These are phyloP conservation scores for Niveomyces coronatus DNA, from an alignment of 2,329 filamentous ascomycete species.

Conservation along the genomic window DNA sequence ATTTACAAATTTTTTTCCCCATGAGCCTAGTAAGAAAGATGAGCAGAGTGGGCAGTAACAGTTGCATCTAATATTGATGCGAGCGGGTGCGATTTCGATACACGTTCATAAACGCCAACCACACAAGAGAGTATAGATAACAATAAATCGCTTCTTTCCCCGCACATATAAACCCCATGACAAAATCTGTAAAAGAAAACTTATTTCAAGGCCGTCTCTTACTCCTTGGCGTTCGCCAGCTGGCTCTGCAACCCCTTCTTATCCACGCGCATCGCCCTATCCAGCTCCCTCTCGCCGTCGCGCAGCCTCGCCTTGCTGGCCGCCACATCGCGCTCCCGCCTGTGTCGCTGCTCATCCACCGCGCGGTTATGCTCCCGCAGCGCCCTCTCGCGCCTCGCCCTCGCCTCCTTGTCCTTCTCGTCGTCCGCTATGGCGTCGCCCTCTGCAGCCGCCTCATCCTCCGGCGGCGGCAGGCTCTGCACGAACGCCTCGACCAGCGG, in stretches of 20 bases:
- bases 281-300: conserved; percentile 58
- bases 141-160: no score
- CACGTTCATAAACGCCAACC: no score
- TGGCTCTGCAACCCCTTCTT: conserved; percentile 57
- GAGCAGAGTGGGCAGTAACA: no score
- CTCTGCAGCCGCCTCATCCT: conserved; percentile 26
- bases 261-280: conserved; percentile 57
- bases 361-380: conserved; percentile 52
- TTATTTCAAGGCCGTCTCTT: no score
- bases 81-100: no score
- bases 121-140: no score
- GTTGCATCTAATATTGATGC: no score
- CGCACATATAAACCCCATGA: no score
- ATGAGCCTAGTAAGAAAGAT: no score
- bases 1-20: no score
- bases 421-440: conserved; percentile 44
- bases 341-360: conserved; percentile 53
- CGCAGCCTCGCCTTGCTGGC: conserved; percentile 50
- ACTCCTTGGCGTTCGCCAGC: conserved; percentile 27
- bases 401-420: conserved; percentile 41
- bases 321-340: conserved; percentile 47
- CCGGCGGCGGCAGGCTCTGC: conserved; percentile 48
- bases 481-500: conserved; percentile 57
- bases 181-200: no score
- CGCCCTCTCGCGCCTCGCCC: conserved; percentile 53